Evolutionary conservation across 306 rosid species (phyloP).

Genomic region (Ammopiptanthus mongolicus): DNA sequence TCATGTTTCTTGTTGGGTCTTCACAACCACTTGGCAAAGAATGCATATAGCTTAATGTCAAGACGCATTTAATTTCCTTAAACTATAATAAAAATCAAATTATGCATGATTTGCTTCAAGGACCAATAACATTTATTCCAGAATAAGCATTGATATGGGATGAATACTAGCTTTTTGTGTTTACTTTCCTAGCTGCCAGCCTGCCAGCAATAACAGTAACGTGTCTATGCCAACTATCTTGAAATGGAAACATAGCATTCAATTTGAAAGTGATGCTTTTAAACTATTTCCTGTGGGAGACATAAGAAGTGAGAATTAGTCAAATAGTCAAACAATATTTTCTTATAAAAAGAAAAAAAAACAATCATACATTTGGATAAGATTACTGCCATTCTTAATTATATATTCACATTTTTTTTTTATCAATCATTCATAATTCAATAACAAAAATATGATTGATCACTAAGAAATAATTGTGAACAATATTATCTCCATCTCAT

Average conservation of each 20-base stretch:
- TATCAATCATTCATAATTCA: too few species aligned
- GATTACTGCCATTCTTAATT: too few species aligned
- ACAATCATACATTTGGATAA: background rate
- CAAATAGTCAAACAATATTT: background rate
- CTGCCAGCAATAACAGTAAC: conserved; percentile 27
- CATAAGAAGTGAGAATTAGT: conserved; percentile 18
- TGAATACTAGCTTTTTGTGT: conserved; percentile 3
- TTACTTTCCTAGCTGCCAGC: conserved; percentile 28
- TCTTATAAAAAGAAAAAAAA: background rate
- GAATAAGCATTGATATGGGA: conserved; percentile 9
- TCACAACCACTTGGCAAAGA: background rate
- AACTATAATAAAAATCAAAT: background rate
- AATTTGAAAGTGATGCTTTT: conserved; percentile 27
- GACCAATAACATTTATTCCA: background rate
- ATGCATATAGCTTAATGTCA: background rate
- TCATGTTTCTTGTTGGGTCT: conserved; percentile 3
- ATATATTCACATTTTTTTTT: too few species aligned
- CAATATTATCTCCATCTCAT: background rate
- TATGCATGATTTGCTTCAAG: conserved; percentile 5
- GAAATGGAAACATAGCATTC: conserved; percentile 27
- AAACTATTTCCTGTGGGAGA: background rate
- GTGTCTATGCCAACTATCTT: conserved; percentile 23
- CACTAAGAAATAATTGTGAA: background rate
- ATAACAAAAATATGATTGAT: too few species aligned
- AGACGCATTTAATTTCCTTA: conserved; percentile 15